Percentiles rank a stretch among this genome's conserved stretches.
phyloP scores from a whole-genome alignment of 2,329 filamentous ascomycete species.

The Phaeoacremonium minimum region DNA sequence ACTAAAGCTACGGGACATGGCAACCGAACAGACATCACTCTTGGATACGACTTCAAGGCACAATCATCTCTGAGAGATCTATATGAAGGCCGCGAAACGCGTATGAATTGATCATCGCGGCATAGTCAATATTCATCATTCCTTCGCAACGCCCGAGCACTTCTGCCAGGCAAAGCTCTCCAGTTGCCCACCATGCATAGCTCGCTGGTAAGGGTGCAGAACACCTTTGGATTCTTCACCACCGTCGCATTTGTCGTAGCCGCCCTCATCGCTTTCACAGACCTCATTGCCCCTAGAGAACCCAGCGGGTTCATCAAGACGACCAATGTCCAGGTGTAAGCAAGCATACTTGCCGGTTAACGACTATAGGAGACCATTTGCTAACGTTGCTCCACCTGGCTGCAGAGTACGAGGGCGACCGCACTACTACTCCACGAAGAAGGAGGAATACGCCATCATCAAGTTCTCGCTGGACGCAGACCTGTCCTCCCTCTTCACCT shows the following conservation, averaged over 20 bases:
- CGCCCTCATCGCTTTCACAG: constrained; percentile 74
- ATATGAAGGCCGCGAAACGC: too few relatives aligned
- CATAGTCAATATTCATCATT: too few relatives aligned
- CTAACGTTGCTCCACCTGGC: not conserved
- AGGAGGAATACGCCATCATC: constrained; percentile 93
- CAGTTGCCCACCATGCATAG: constrained; percentile 72
- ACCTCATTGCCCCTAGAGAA: constrained; percentile 64
- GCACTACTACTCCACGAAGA: constrained; percentile 91
- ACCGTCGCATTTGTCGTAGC: constrained; percentile 83
- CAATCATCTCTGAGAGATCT: too few relatives aligned
- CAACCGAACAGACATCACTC: too few relatives aligned
- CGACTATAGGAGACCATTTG: constrained; percentile 3
- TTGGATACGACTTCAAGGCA: too few relatives aligned
- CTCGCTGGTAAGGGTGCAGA: constrained; percentile 77
- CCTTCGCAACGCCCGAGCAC: too few relatives aligned
- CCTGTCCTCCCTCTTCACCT: constrained; percentile 88
- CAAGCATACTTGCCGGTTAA: constrained; percentile 7
- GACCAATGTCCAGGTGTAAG: constrained; percentile 82
- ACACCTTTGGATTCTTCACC: constrained; percentile 97
- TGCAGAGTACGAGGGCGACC: constrained; percentile 79
- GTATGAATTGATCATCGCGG: too few relatives aligned
- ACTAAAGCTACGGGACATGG: too few relatives aligned
- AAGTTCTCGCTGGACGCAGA: constrained; percentile 92
- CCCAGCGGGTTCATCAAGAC: constrained; percentile 59
- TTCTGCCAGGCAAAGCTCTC: not conserved